Base-by-base conservation (phyloP, 208 protist genomes). In the Acanthamoeba royreba region DNA sequence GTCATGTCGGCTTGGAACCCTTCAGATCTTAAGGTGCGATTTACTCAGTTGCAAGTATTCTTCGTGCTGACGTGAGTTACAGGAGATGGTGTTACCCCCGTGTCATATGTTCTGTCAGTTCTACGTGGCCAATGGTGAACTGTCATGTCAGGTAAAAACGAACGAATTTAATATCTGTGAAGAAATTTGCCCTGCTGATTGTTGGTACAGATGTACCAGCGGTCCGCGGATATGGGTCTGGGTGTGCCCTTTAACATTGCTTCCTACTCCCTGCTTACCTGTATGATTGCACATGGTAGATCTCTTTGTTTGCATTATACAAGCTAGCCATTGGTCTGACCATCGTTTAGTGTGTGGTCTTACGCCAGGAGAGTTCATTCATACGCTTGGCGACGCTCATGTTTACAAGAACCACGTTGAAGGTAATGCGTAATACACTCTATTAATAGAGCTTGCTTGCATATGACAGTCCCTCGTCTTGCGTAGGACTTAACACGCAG, bases 231-330 rank as follows among this genome's bases (percentile, higher is more conserved):
- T 83, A 95, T 97, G 92, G 99, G 99, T 8, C 98, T 99, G 38
- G 99, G 99, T 22, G 99, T 99, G 22, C 99, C 99, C 9, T 99
- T 99, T 96, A 99, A 99, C 98, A 99, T 99, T 94, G 99, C 99
- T 9, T 98, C 97, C 45, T 99, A 99, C 96, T 53, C 99, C 13
- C 96, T 99, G 35, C 96, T 99, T 11, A 99, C 94, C 15, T 83
- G 28, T 31, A 49, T 97, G 95, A 49, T 97, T 13, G 96, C 95
- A 2, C 95, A 96, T 42, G 63, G 63, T 77, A 77, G n/a, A n/a
- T n/a, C n/a, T 72, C 25, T 42, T n/a, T 25, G 9, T 31, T 72
- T 35, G n/a, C n/a, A n/a, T n/a, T n/a, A 49, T 94, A 95, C 58
- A 13, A 9, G n/a, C n/a, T n/a, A n/a, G n/a, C 22, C 9, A 33